These are phyloP conservation scores for Paecilomyces formosus DNA, from an alignment of 2,329 filamentous ascomycete genomes.

Conservation along the genomic window DNA sequence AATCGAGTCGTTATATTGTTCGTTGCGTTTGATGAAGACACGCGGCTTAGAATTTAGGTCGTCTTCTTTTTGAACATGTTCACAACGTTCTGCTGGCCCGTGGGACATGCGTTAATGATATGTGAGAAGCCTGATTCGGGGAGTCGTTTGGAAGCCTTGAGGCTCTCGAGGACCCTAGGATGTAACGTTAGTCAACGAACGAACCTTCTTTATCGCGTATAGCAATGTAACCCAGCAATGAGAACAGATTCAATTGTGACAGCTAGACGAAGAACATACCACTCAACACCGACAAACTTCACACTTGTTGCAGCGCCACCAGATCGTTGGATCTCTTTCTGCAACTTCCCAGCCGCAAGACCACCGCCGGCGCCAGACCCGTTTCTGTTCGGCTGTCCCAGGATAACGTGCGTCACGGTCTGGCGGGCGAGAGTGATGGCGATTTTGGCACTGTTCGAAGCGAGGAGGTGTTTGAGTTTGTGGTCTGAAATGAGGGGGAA, in stretches of 20 bases:
- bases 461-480: constrained; percentile 70
- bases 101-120: constrained; percentile 53
- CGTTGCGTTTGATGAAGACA: too few relatives aligned
- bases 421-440: constrained; percentile 64
- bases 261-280: constrained; percentile 45
- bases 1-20: too few relatives aligned
- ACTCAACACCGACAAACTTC: constrained; percentile 75
- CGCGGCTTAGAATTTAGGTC: neutral
- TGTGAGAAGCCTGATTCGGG: constrained; percentile 63
- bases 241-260: too few relatives aligned
- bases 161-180: constrained; percentile 77
- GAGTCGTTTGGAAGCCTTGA: constrained; percentile 66
- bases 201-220: neutral
- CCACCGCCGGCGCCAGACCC: constrained; percentile 61
- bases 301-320: constrained; percentile 55
- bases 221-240: neutral
- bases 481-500: constrained; percentile 76
- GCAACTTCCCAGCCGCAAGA: constrained; percentile 68
- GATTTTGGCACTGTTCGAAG: constrained; percentile 63
- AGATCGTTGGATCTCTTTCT: constrained; percentile 65
- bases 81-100: constrained; percentile 59
- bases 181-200: neutral
- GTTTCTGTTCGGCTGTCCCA: constrained; percentile 52
- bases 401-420: constrained; percentile 77
- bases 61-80: constrained; percentile 35